Evolutionary conservation across 306 rosid species (phyloP).

Genomic region (Styphnolobium japonicum): DNA sequence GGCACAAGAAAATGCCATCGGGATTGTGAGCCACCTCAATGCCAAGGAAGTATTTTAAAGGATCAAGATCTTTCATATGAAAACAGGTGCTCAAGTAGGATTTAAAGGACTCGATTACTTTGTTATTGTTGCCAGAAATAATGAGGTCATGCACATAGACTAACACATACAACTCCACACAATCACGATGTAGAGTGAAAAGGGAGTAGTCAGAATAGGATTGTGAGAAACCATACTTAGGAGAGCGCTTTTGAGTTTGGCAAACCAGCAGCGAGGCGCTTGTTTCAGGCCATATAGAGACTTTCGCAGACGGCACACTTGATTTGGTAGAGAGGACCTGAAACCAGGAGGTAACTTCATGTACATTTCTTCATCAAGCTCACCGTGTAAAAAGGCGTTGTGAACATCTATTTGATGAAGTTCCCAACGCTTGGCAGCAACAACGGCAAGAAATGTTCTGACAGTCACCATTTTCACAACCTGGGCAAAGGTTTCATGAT

Average conservation of each 20-base stretch:
- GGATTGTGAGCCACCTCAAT: not conserved
- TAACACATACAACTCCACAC: not conserved
- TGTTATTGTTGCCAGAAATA: too few relatives aligned
- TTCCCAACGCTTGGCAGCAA: too few relatives aligned
- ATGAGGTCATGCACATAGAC: not conserved
- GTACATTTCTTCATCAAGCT: too few relatives aligned
- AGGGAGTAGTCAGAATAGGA: not conserved
- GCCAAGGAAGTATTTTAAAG: not conserved
- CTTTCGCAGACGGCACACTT: too few relatives aligned
- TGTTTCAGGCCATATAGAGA: not conserved
- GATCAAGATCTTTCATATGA: not conserved
- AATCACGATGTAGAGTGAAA: not conserved
- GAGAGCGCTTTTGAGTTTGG: not conserved
- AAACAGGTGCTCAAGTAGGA: not conserved
- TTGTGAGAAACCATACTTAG: not conserved
- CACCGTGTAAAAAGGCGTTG: too few relatives aligned
- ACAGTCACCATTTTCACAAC: too few relatives aligned
- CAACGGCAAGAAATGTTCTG: too few relatives aligned
- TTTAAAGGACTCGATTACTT: not conserved
- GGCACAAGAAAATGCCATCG: not conserved
- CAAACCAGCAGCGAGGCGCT: not conserved
- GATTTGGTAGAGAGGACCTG: too few relatives aligned
- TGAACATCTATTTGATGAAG: too few relatives aligned
- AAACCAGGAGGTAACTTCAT: too few relatives aligned
- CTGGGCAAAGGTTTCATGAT: too few relatives aligned